These are phyloP conservation scores for Dactylellina cionopaga DNA, from an alignment of 2,329 filamentous ascomycete genomes.

Conservation along the genomic window DNA sequence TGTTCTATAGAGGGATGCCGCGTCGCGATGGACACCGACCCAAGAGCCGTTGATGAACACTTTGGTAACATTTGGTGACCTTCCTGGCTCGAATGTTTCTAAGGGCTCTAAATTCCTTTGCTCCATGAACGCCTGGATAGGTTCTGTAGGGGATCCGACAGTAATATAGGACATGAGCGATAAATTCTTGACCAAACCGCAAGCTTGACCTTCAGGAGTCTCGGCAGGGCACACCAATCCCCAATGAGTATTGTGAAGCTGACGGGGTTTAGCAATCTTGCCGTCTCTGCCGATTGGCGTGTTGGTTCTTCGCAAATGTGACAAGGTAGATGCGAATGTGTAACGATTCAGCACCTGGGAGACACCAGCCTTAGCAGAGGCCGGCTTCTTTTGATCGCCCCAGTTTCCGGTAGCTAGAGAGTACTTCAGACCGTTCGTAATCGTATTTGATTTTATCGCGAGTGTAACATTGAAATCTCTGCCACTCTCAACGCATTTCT, in stretches of 20 bases:
- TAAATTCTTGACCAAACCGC: conserved; percentile 96
- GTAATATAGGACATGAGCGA: conserved; percentile 98
- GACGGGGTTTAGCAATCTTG: conserved; percentile 96
- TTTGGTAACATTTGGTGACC: conserved; percentile 92
- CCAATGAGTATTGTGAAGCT: conserved; percentile 99
- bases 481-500: conserved; percentile 88
- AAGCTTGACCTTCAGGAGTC: conserved; percentile 97
- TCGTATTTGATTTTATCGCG: conserved; percentile 87
- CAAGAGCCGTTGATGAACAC: conserved; percentile 98
- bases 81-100: conserved; percentile 88
- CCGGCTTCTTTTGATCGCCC: conserved; percentile 99
- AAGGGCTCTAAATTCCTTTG: conserved; percentile 94
- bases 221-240: conserved; percentile 96
- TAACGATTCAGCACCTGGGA: conserved; percentile 98
- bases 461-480: conserved; percentile 89
- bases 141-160: conserved; percentile 88
- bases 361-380: conserved; percentile 92
- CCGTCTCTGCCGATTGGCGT: conserved; percentile 97
- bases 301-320: conserved; percentile 95
- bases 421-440: conserved; percentile 95
- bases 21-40: conserved; percentile 94
- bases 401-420: conserved; percentile 97
- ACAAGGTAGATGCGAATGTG: conserved; percentile 94
- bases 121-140: conserved; percentile 94
- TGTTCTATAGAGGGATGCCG: conserved; percentile 81